phyloP scores from a whole-genome alignment of 1,284 basidiomycete genomes.

The Microbotryum intermedium region DNA sequence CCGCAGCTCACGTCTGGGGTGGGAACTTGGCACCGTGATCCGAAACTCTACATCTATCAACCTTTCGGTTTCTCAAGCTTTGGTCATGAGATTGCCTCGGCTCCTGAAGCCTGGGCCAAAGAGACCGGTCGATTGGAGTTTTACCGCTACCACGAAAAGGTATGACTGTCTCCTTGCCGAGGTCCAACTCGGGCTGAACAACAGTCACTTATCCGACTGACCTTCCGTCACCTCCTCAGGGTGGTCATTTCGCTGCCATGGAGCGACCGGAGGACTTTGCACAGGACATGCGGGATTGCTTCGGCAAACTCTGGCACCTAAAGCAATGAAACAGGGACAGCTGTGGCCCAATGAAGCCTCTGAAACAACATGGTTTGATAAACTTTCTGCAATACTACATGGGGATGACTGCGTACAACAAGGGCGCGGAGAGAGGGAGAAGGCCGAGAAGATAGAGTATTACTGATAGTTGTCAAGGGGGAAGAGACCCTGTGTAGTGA shows the following conservation, averaged over 20 bases:
- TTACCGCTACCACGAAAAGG: constrained; percentile 38
- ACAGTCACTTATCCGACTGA: background rate
- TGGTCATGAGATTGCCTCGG: constrained; percentile 39
- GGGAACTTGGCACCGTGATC: constrained; percentile 23
- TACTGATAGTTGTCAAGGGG: background rate
- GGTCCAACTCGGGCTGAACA: background rate
- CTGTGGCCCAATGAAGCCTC: too few relatives aligned
- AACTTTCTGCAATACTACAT: too few relatives aligned
- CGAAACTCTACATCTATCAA: constrained; percentile 35
- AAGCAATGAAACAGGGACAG: too few relatives aligned
- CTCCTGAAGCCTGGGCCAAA: constrained; percentile 38
- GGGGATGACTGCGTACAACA: too few relatives aligned
- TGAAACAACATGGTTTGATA: too few relatives aligned
- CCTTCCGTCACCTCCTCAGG: constrained; percentile 12
- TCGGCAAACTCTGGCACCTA: constrained; percentile 30
- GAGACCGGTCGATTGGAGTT: constrained; percentile 38
- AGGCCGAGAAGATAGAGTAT: constrained; percentile 19
- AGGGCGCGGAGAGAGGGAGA: background rate
- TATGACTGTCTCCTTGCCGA: constrained; percentile 25
- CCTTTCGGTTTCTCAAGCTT: constrained; percentile 42
- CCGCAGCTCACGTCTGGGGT: constrained; percentile 24
- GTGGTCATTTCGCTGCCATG: constrained; percentile 42
- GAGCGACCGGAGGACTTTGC: constrained; percentile 40
- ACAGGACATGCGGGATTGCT: constrained; percentile 38
- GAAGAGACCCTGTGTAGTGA: constrained; percentile 7